Conservation (phyloP, 495 filamentous ascomycete species). For the Aspergillus saccharolyticus region DNA sequence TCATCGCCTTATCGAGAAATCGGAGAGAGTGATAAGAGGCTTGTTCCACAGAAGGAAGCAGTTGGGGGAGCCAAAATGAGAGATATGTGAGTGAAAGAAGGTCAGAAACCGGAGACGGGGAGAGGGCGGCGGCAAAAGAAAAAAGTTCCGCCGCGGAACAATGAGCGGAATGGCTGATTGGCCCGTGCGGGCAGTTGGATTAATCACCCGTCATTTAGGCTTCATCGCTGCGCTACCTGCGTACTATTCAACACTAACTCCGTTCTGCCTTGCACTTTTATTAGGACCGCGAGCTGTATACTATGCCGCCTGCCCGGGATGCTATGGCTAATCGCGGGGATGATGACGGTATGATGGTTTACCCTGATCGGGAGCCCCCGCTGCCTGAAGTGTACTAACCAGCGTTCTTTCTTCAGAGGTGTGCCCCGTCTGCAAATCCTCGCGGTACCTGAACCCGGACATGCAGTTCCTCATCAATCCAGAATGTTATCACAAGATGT, state of each 20-base stretch:
- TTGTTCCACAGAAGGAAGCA: no score
- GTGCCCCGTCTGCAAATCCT: slow-evolving; percentile 95
- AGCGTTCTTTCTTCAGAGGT: slow-evolving; percentile 53
- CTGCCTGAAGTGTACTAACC: slow-evolving; percentile 14
- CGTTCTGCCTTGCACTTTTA: slow-evolving; percentile 8
- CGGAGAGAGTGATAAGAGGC: no score
- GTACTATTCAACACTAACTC: neutral
- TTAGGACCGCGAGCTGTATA: slow-evolving; percentile 5
- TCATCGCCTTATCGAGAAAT: no score
- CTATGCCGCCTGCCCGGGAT: slow-evolving; percentile 34
- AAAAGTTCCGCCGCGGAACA: slow-evolving; percentile 25
- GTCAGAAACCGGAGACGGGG: slow-evolving; percentile 6
- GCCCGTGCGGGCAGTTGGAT: slow-evolving; percentile 13
- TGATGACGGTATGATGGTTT: slow-evolving; percentile 44
- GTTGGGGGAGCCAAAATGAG: no score
- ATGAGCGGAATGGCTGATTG: slow-evolving; percentile 21
- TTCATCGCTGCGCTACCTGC: neutral
- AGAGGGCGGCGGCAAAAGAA: slow-evolving; percentile 17
- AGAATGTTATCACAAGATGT: slow-evolving; percentile 99
- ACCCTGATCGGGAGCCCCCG: neutral
- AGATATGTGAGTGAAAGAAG: slow-evolving; percentile 2
- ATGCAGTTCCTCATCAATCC: slow-evolving; percentile 95
- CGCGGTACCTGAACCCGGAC: slow-evolving; percentile 86
- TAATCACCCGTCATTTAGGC: slow-evolving; percentile 1
- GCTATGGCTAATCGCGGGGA: slow-evolving; percentile 36